Percentiles rank a stretch among this genome's conserved stretches.
Evolutionary conservation across 495 filamentous ascomycete species (phyloP).

Genomic region (Bathelium albidoporum): DNA sequence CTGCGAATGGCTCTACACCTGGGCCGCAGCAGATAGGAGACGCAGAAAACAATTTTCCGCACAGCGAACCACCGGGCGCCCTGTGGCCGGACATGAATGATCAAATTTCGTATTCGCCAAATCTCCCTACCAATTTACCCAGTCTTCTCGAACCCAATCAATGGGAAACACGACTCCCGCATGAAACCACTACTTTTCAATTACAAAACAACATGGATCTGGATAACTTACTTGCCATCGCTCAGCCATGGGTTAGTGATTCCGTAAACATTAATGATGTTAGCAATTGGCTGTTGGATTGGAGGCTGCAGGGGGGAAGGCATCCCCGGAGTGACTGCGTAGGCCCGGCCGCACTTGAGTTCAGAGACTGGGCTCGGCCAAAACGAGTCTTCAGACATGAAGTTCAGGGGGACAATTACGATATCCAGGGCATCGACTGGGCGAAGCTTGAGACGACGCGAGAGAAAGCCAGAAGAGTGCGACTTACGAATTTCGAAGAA

Average conservation of each 20-base stretch:
- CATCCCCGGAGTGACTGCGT: constrained; percentile 13
- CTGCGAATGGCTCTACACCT: neutral
- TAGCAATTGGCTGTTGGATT: neutral
- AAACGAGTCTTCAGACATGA: constrained; percentile 23
- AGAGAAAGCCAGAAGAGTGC: constrained; percentile 37
- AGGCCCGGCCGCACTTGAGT: neutral
- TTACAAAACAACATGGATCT: neutral
- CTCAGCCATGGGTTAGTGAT: neutral
- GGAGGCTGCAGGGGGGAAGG: neutral
- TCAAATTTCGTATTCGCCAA: neutral
- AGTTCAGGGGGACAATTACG: constrained; percentile 48
- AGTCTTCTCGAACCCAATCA: neutral
- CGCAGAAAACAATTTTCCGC: neutral
- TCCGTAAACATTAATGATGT: neutral
- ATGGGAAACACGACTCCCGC: neutral
- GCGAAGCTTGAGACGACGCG: constrained; percentile 51
- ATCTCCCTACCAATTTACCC: neutral
- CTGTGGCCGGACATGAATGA: neutral
- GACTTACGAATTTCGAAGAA: neutral
- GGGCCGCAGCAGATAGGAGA: neutral
- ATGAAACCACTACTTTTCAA: neutral
- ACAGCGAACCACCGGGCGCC: neutral
- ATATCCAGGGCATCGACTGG: constrained; percentile 77
- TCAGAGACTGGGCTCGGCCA: neutral
- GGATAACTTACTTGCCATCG: neutral